These are phyloP conservation scores for Picea engelmannii DNA, from an alignment of 83 land plant species.

Conservation along the genomic window DNA sequence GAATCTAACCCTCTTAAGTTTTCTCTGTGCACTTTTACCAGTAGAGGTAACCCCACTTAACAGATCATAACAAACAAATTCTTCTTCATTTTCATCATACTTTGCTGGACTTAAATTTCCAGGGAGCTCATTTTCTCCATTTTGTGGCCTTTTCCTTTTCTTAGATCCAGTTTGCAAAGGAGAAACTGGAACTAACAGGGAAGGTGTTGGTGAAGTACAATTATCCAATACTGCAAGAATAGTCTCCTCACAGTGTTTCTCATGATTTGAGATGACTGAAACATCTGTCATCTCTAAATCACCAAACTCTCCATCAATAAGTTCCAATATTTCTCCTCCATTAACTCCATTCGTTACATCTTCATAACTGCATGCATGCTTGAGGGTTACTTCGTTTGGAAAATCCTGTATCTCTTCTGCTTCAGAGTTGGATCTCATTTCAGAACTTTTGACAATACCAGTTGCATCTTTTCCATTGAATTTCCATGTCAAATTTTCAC, in stretches of 20 bases:
- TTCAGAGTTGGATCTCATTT: neutral
- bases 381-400: neutral
- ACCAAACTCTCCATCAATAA: neutral
- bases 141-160: conserved; percentile 12
- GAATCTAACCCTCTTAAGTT: conserved; percentile 78
- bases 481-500: neutral
- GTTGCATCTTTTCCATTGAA: neutral
- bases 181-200: neutral
- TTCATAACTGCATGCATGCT: neutral
- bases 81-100: neutral
- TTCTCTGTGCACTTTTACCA: conserved; percentile 39
- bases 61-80: neutral
- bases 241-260: conserved; percentile 2
- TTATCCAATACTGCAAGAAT: neutral
- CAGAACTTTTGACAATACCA: neutral
- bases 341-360: neutral
- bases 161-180: conserved; percentile 18
- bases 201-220: neutral
- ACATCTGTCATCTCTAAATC: conserved; percentile 13
- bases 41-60: neutral
- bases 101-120: neutral
- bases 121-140: neutral
- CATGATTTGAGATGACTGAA: conserved; percentile 21
- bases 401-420: neutral
- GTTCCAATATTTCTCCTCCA: neutral